Percentiles rank a stretch among this genome's conserved stretches.
These are phyloP conservation scores for Botryosphaeria dothidea DNA, from an alignment of 2,329 filamentous ascomycete species.

Conservation along the genomic window DNA sequence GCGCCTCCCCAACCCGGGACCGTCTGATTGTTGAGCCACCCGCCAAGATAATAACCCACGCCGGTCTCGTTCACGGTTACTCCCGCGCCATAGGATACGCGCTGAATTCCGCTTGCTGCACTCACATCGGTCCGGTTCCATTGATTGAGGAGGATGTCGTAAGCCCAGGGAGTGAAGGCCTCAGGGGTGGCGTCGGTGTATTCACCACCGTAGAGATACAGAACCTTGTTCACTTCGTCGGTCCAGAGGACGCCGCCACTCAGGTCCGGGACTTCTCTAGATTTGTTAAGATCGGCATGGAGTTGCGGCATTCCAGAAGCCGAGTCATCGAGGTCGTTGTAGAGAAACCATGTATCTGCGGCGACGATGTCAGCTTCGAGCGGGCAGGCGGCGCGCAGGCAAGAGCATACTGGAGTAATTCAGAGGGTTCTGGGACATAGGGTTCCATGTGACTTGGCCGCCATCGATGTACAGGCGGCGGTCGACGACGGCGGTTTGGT, in stretches of 20 bases:
- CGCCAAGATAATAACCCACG: slow-evolving; percentile 63
- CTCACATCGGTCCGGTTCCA: slow-evolving; percentile 54
- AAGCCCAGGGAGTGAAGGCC: slow-evolving; percentile 55
- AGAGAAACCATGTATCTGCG: slow-evolving; percentile 57
- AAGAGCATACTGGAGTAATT: slow-evolving; percentile 58
- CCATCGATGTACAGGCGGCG: slow-evolving; percentile 64
- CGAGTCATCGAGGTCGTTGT: slow-evolving; percentile 56
- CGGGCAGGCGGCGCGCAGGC: background rate
- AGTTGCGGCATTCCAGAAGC: slow-evolving; percentile 51
- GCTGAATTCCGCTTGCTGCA: slow-evolving; percentile 41
- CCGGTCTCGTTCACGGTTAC: slow-evolving; percentile 56
- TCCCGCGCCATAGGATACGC: slow-evolving; percentile 60
- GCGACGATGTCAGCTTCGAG: background rate
- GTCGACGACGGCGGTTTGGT: slow-evolving; percentile 63
- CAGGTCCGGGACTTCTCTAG: slow-evolving; percentile 55
- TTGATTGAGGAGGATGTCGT: slow-evolving; percentile 57
- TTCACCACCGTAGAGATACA: slow-evolving; percentile 65
- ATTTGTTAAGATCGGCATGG: slow-evolving; percentile 61
- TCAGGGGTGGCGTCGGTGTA: slow-evolving; percentile 45
- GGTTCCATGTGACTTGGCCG: slow-evolving; percentile 58
- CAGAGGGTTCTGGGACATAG: slow-evolving; percentile 47
- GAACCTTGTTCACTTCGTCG: slow-evolving; percentile 62
- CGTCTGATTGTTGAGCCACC: slow-evolving; percentile 60
- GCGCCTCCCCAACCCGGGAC: slow-evolving; percentile 53
- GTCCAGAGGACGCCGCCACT: slow-evolving; percentile 57